Evolutionary conservation across 2,329 filamentous ascomycete genomes (phyloP).

Genomic region (Coleophoma eucalyptorum): DNA sequence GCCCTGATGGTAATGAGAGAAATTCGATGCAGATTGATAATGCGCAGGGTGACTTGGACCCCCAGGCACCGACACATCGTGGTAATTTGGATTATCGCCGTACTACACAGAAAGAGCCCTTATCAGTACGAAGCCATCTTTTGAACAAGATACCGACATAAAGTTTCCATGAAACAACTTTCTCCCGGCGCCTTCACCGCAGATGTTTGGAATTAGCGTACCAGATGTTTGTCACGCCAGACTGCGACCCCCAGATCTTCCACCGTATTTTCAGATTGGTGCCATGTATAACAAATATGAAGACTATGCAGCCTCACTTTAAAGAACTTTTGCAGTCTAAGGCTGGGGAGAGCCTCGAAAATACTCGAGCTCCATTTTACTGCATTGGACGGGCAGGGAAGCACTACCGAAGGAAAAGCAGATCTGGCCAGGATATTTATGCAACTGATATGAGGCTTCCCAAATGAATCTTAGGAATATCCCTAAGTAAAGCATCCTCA

Average conservation of each 20-base stretch:
- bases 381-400: background rate
- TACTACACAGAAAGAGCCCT: background rate
- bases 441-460: background rate
- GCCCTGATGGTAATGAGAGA: too few species aligned
- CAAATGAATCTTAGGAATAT: background rate
- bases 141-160: background rate
- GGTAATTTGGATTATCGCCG: background rate
- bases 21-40: too few species aligned
- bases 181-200: background rate
- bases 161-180: background rate
- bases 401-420: background rate
- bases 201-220: background rate
- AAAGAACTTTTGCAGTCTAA: background rate
- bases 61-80: too few species aligned
- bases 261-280: background rate
- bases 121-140: background rate
- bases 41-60: too few species aligned
- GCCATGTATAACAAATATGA: background rate
- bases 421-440: background rate
- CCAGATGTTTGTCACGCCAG: background rate
- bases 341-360: background rate
- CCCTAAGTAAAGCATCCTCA: background rate
- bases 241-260: background rate
- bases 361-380: background rate
- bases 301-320: background rate